These are phyloP conservation scores for Craterostigma plantagineum DNA, from an alignment of 257 asterid genomes.

Conservation along the genomic window DNA sequence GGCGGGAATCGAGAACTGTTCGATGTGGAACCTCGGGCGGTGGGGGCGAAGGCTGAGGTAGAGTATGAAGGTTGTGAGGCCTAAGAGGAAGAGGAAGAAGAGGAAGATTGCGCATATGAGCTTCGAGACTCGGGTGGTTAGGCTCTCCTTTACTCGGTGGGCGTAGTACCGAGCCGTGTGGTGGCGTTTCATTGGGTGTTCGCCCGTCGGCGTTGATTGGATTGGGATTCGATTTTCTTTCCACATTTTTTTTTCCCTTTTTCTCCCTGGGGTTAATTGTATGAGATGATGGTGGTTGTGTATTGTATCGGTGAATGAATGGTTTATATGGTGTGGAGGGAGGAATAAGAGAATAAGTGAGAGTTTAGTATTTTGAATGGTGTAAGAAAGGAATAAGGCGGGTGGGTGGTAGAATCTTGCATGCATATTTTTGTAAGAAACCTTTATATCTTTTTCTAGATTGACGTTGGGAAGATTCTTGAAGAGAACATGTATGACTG, in stretches of 20 bases:
- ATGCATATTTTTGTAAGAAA: neutral
- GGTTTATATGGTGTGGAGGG: no score
- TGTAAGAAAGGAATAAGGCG: slow-evolving; percentile 31
- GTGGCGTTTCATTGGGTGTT: slow-evolving; percentile 32
- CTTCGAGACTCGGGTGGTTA: slow-evolving; percentile 57
- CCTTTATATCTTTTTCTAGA: no score
- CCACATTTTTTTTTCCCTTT: slow-evolving; percentile 11
- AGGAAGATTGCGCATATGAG: slow-evolving; percentile 49
- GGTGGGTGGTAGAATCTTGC: neutral
- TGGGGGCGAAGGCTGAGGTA: slow-evolving; percentile 92
- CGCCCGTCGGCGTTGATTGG: slow-evolving; percentile 10
- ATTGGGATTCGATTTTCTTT: slow-evolving; percentile 16
- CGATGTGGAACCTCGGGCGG: slow-evolving; percentile 55
- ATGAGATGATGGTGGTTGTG: no score
- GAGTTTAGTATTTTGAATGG: neutral
- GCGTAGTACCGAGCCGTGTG: slow-evolving; percentile 65
- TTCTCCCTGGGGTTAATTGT: no score
- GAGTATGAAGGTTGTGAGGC: slow-evolving; percentile 56
- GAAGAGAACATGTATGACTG: no score
- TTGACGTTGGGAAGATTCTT: no score
- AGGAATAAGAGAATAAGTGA: neutral
- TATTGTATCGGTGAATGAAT: no score
- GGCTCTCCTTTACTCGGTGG: slow-evolving; percentile 66
- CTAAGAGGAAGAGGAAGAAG: slow-evolving; percentile 36
- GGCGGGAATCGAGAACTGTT: slow-evolving; percentile 41